phyloP scores from a whole-genome alignment of 2,329 filamentous ascomycete species.

The Sordariomycetes sp. region DNA sequence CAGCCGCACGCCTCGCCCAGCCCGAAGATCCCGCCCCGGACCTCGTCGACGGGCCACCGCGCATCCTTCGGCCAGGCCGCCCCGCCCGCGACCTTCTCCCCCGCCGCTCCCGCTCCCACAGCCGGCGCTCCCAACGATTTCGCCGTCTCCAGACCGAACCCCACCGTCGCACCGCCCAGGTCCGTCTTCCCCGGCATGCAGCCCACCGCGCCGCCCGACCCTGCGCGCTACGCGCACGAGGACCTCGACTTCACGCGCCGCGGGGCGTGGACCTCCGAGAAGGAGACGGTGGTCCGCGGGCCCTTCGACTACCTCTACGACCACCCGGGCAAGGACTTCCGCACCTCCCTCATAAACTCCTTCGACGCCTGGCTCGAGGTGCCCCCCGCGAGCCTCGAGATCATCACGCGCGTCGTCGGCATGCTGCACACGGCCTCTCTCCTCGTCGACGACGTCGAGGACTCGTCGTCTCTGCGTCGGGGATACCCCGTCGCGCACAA shows the following conservation, averaged over 20 bases:
- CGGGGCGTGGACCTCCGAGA: slow-evolving; percentile 54
- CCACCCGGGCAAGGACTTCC: slow-evolving; percentile 76
- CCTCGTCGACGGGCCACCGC: slow-evolving; percentile 36
- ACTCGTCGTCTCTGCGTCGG: slow-evolving; percentile 61
- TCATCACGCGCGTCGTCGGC: slow-evolving; percentile 68
- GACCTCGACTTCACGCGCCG: slow-evolving; percentile 37
- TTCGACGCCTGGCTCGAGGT: slow-evolving; percentile 76
- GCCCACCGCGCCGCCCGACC: slow-evolving; percentile 25
- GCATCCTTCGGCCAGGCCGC: slow-evolving; percentile 1
- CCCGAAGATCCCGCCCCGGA: slow-evolving; percentile 54
- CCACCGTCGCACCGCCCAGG: slow-evolving; percentile 9
- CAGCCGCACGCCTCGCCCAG: slow-evolving; percentile 36
- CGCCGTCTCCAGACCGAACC: background rate
- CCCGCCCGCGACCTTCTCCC: slow-evolving; percentile 6
- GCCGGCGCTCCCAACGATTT: slow-evolving; percentile 1
- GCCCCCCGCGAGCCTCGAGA: slow-evolving; percentile 51
- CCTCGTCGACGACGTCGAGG: slow-evolving; percentile 80
- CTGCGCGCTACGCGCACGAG: slow-evolving; percentile 37
- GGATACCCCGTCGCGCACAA: slow-evolving; percentile 72
- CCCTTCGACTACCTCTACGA: slow-evolving; percentile 71
- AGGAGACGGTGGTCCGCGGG: slow-evolving; percentile 64
- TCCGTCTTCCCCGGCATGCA: slow-evolving; percentile 21
- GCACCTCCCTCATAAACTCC: slow-evolving; percentile 63
- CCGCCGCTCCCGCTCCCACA: slow-evolving; percentile 10
- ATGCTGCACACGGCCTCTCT: slow-evolving; percentile 81